phyloP scores from a whole-genome alignment of 495 filamentous ascomycete species.

The Xylaria longipes region DNA sequence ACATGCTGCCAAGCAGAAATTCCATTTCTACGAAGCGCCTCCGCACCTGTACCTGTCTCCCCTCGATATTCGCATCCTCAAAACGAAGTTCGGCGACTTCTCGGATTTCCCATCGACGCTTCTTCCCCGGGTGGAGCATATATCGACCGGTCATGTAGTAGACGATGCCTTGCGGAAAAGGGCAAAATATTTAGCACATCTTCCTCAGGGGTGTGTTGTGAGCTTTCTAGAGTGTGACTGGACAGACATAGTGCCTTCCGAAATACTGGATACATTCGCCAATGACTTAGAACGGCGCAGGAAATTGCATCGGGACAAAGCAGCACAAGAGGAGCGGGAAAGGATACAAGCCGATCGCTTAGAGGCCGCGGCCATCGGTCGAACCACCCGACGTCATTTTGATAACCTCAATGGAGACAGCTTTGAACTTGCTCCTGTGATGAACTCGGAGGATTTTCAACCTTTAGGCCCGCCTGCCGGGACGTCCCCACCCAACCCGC shows the following conservation, averaged over 20 bases:
- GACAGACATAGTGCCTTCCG: conserved; percentile 83
- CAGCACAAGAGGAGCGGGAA: conserved; percentile 87
- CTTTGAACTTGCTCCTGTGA: conserved; percentile 41
- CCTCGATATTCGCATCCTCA: conserved; percentile 94
- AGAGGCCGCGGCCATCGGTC: conserved; percentile 63
- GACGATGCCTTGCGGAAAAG: conserved; percentile 88
- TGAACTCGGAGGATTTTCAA: conserved; percentile 67
- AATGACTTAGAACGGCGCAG: conserved; percentile 79
- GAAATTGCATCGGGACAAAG: conserved; percentile 84
- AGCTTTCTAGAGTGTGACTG: conserved; percentile 96
- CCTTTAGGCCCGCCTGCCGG: conserved; percentile 60
- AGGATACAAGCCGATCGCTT: conserved; percentile 83
- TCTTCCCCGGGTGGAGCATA: conserved; percentile 87
- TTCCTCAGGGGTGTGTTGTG: conserved; percentile 92
- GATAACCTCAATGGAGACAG: conserved; percentile 43
- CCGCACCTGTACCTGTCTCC: conserved; percentile 93
- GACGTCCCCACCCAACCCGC: conserved; percentile 47
- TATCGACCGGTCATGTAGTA: conserved; percentile 87
- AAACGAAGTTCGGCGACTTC: conserved; percentile 86
- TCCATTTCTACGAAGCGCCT: conserved; percentile 90
- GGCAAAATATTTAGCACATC: conserved; percentile 88
- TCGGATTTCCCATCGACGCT: conserved; percentile 85
- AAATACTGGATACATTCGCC: conserved; percentile 75
- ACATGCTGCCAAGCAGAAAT: conserved; percentile 52
- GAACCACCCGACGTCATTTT: conserved; percentile 44